These are phyloP conservation scores for Lentinula lateritia DNA, from an alignment of 768 basidiomycete species.

Conservation along the genomic window DNA sequence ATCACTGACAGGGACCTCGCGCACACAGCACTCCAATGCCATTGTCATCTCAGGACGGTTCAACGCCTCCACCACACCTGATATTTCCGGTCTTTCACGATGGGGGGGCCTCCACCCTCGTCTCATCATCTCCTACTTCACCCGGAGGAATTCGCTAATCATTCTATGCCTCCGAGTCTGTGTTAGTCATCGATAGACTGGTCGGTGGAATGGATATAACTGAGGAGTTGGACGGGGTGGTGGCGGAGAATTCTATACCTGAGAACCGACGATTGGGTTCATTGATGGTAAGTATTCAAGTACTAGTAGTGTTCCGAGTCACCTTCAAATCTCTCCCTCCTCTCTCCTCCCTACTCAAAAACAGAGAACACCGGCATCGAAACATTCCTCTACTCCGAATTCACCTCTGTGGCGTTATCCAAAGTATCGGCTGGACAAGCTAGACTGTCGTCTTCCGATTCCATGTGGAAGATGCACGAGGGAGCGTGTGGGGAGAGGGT, in stretches of 20 bases:
- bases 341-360: no score
- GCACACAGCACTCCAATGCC: slow-evolving; percentile 26
- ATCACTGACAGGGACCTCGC: no score
- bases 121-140: slow-evolving; percentile 24
- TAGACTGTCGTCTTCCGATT: slow-evolving; percentile 22
- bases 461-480: slow-evolving; percentile 28
- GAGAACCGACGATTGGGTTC: slow-evolving; percentile 38
- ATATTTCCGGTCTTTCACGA: slow-evolving; percentile 25
- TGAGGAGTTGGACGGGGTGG: slow-evolving; percentile 21
- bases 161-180: slow-evolving; percentile 25
- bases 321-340: not conserved
- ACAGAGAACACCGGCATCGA: slow-evolving; percentile 35
- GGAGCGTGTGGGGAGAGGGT: slow-evolving; percentile 19
- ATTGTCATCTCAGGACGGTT: slow-evolving; percentile 28
- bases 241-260: no score
- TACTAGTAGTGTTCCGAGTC: not conserved
- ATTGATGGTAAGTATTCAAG: slow-evolving; percentile 21
- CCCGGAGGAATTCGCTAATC: slow-evolving; percentile 27
- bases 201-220: slow-evolving; percentile 16
- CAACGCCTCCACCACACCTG: slow-evolving; percentile 27
- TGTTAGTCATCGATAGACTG: slow-evolving; percentile 29
- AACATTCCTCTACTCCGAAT: slow-evolving; percentile 32
- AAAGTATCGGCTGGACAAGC: slow-evolving; percentile 33
- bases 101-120: slow-evolving; percentile 30
- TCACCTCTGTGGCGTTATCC: slow-evolving; percentile 27